Evolutionary conservation across 2,329 filamentous ascomycete genomes (phyloP), one percentile per base, ranked within the genome.

Genomic region (Dactylellina sp.): DNA sequence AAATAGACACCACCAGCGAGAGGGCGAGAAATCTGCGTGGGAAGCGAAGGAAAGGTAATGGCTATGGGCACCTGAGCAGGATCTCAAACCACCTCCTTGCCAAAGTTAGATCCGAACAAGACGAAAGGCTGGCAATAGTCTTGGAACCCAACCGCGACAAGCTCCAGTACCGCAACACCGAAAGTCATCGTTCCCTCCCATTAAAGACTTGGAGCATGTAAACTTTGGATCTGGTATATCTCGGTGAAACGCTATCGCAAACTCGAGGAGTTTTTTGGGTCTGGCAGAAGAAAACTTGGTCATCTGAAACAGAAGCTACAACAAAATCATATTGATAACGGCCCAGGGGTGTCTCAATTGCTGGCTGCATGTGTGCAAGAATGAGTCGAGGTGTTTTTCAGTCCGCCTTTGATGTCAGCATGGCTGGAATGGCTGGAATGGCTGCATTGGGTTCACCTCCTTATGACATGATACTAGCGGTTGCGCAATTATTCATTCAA

Each of bases 401-500:
- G 37, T 55, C 40, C 55, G 63, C 55, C 63, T 55, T 71, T 57
- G 65, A 64, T 63, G 66, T 71, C 59, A 71, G 52, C 66, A 60
- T 64, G 66, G 65, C 57, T 71, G 66, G 57, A 37, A 62, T 63
- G 59, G 66, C 57, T 71, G 59, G 59, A 71, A 63, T 71, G 66
- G n/a, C n/a, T n/a, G n/a, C n/a, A n/a, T n/a, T n/a, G n/a, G n/a
- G 65, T 25, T 52, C 44, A 32, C 47, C 39, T 32, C 47, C 39
- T 35, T 53, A 60, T 71, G 66, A 64, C 66, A 71, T 71, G 65
- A 63, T 62, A 62, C 59, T 40, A 64, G 42, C 52, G 59, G 66
- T 71, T 71, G 59, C 66, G 66, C 66, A 71, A 71, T 71, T 71
- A 71, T 71, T 71, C 50, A 71, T 62, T n/a, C 55, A 64, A 52